phyloP scores from a whole-genome alignment of 805 yeast genomes.

The Suhomyces kilbournensis region DNA sequence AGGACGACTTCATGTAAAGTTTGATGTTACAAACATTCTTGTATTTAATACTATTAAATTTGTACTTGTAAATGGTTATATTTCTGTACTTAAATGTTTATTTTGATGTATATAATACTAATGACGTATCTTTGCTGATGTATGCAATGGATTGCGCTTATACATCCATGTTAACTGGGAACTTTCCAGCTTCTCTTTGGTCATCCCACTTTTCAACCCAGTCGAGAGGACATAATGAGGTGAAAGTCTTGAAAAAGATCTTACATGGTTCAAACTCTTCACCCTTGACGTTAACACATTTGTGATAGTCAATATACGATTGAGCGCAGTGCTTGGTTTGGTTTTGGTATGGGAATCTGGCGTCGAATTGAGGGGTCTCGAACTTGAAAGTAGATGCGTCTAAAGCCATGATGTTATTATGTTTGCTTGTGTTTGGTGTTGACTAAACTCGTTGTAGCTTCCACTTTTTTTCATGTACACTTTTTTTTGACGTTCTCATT shows the following conservation, averaged over 20 bases:
- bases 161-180: constrained; percentile 36
- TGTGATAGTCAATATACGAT: constrained; percentile 95
- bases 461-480: constrained; percentile 5
- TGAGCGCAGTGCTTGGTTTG: constrained; percentile 99
- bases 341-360: constrained; percentile 95
- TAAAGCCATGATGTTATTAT: constrained; percentile 18
- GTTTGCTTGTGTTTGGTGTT: background rate
- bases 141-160: background rate
- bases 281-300: constrained; percentile 94
- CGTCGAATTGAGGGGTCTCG: constrained; percentile 61
- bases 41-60: background rate
- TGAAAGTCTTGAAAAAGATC: constrained; percentile 88
- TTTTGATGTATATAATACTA: background rate
- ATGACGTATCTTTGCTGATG: background rate
- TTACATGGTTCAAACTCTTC: constrained; percentile 98
- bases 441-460: background rate
- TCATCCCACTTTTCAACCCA: constrained; percentile 90
- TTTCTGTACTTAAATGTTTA: background rate
- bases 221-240: constrained; percentile 78
- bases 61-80: background rate
- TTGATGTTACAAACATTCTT: background rate
- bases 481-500: constrained; percentile 8
- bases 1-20: constrained; percentile 54
- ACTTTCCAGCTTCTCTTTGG: constrained; percentile 62
- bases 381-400: constrained; percentile 29